Percentiles rank a stretch among this genome's conserved stretches.
Conservation (phyloP, 2,329 filamentous ascomycete genomes). For the Coniochaeta sp. region DNA sequence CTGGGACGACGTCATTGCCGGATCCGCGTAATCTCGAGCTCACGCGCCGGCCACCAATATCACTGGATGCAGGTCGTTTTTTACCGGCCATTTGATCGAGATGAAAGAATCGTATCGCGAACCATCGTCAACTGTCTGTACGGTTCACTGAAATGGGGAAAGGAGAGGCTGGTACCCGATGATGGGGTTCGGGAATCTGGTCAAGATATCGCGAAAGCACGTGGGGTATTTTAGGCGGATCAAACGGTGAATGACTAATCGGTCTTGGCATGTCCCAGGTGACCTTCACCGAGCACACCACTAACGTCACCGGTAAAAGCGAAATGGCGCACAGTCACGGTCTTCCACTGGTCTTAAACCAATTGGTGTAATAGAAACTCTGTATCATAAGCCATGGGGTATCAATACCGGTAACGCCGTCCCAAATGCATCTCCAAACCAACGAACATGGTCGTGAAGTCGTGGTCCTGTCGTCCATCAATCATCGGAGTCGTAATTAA, state of each 20-base stretch:
- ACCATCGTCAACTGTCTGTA: not conserved
- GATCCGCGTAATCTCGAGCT: slow-evolving; percentile 5
- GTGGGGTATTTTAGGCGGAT: not conserved
- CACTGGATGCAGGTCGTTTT: slow-evolving; percentile 14
- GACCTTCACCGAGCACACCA: too few relatives aligned
- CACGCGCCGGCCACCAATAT: not conserved
- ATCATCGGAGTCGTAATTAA: slow-evolving; percentile 1
- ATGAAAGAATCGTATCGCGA: not conserved
- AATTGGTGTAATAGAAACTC: too few relatives aligned
- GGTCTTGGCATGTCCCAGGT: too few relatives aligned
- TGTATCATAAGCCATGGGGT: too few relatives aligned
- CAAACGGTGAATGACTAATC: not conserved
- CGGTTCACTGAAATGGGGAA: not conserved
- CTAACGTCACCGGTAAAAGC: too few relatives aligned
- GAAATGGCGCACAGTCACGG: too few relatives aligned
- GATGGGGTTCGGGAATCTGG: not conserved
- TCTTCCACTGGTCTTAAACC: too few relatives aligned
- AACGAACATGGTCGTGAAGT: not conserved
- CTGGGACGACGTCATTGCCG: slow-evolving; percentile 8
- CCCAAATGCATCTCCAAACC: not conserved
- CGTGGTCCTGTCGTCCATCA: not conserved
- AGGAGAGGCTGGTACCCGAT: not conserved
- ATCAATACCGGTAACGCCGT: not conserved
- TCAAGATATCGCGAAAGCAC: not conserved
- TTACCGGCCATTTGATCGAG: slow-evolving; percentile 14